Evolutionary conservation across 148 eudicot genomes (phyloP).

Genomic region (Cornus kousa): DNA sequence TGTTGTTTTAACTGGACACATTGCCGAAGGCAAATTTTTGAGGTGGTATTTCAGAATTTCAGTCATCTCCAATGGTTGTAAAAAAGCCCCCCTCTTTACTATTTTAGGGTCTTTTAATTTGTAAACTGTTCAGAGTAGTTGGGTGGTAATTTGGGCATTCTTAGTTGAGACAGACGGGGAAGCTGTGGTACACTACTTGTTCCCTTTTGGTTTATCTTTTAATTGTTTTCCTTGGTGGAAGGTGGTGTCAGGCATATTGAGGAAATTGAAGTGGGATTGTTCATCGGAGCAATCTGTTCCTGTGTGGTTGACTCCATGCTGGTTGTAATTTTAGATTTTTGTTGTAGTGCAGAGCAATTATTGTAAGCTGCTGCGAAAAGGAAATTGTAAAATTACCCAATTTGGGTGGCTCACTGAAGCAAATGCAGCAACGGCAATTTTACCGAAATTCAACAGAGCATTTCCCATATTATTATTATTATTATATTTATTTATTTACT

Average conservation of each 20-base stretch:
- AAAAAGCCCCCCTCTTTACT: background rate
- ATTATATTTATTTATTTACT: background rate
- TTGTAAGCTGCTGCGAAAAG: constrained; percentile 11
- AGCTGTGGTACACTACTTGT: background rate
- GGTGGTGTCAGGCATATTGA: background rate
- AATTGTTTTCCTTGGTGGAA: background rate
- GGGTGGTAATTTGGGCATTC: constrained; percentile 6
- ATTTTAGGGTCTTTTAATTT: background rate
- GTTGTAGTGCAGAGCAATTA: constrained; percentile 11
- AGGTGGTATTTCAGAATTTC: constrained; percentile 8
- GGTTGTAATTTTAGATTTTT: constrained; percentile 20
- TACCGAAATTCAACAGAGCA: background rate
- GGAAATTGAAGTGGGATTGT: background rate
- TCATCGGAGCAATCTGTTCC: background rate
- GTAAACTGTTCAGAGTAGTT: constrained; percentile 10
- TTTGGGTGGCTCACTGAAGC: background rate
- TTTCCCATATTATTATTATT: background rate
- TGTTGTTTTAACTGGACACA: constrained; percentile 9
- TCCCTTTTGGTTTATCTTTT: background rate
- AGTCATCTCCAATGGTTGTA: constrained; percentile 11
- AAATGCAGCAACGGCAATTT: constrained; percentile 11
- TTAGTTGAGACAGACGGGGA: constrained; percentile 5
- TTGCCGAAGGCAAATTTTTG: constrained; percentile 11
- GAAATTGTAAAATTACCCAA: constrained; percentile 16
- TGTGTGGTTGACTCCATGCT: background rate